phyloP scores from a whole-genome alignment of 805 yeast genomes.

The Yarrowia keelungensis region DNA sequence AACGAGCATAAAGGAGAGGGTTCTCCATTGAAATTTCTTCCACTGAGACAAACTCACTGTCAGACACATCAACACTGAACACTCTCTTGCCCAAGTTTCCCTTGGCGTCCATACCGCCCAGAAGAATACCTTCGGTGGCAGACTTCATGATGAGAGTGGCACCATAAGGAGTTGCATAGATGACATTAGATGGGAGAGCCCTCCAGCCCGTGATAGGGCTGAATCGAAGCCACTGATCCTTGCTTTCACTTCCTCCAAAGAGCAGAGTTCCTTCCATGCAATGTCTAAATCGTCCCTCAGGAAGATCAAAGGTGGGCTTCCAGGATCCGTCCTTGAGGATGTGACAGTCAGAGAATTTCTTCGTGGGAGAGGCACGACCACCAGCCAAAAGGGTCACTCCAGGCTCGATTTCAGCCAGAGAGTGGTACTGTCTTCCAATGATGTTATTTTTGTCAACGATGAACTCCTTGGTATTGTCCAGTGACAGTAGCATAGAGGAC shows the following conservation, averaged over 20 bases:
- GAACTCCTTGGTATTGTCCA: conserved; percentile 12
- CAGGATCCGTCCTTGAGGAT: conserved; percentile 51
- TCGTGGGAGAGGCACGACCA: conserved; percentile 70
- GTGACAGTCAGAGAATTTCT: conserved; percentile 57
- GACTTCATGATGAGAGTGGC: conserved; percentile 30
- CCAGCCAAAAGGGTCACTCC: conserved; percentile 59
- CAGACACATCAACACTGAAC: conserved; percentile 12
- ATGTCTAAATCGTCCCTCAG: conserved; percentile 43
- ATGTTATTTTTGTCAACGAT: conserved; percentile 39
- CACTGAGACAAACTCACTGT: neutral
- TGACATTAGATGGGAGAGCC: neutral
- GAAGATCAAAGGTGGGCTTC: conserved; percentile 53
- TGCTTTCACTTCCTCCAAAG: conserved; percentile 26
- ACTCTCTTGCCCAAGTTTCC: conserved; percentile 23
- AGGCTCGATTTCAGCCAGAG: conserved; percentile 52
- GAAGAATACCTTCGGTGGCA: conserved; percentile 18
- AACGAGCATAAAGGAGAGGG: conserved; percentile 51
- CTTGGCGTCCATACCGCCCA: conserved; percentile 33
- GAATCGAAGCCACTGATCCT: conserved; percentile 32
- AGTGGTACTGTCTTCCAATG: conserved; percentile 65
- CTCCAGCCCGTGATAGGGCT: conserved; percentile 9
- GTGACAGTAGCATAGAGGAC: conserved; percentile 40
- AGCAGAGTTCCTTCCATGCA: conserved; percentile 7
- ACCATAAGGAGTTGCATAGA: conserved; percentile 6
- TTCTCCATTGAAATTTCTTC: neutral